phyloP scores from a whole-genome alignment of 108 stramenopile genomes.

The Skeletonema marinoi region DNA sequence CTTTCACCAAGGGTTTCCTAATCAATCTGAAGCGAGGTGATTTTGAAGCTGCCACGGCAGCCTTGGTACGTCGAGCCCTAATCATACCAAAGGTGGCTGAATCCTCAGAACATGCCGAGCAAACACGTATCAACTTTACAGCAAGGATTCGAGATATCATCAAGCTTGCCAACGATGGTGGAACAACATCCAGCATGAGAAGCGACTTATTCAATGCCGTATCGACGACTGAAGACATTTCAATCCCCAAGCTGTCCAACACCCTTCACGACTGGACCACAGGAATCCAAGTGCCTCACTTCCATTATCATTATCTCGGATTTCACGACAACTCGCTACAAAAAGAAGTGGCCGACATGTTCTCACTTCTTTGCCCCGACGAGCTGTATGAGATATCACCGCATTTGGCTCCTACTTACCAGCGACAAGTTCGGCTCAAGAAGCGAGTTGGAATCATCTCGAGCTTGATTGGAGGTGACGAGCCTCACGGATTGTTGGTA shows the following conservation, averaged over 20 bases:
- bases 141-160: conserved; percentile 14
- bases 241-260: conserved; percentile 13
- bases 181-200: background rate
- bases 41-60: conserved; percentile 5
- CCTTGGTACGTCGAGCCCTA: conserved; percentile 16
- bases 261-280: conserved; percentile 11
- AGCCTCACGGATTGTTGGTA: conserved; percentile 49
- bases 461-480: conserved; percentile 31
- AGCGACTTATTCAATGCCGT: conserved; percentile 11
- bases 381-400: conserved; percentile 18
- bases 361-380: conserved; percentile 16
- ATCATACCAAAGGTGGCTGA: conserved; percentile 18
- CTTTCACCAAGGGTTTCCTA: conserved; percentile 20
- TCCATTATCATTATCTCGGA: conserved; percentile 33
- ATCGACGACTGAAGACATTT: conserved; percentile 2
- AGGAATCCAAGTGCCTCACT: conserved; percentile 25
- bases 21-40: conserved; percentile 10
- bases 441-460: conserved; percentile 45
- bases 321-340: conserved; percentile 25
- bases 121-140: conserved; percentile 11
- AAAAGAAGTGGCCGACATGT: conserved; percentile 12
- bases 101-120: conserved; percentile 10
- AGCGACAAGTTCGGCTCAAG: background rate
- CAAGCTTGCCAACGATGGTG: conserved; percentile 13
- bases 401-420: background rate